Base-by-base conservation (phyloP, 2,329 filamentous ascomycete genomes). In the Phialophora tarda region DNA sequence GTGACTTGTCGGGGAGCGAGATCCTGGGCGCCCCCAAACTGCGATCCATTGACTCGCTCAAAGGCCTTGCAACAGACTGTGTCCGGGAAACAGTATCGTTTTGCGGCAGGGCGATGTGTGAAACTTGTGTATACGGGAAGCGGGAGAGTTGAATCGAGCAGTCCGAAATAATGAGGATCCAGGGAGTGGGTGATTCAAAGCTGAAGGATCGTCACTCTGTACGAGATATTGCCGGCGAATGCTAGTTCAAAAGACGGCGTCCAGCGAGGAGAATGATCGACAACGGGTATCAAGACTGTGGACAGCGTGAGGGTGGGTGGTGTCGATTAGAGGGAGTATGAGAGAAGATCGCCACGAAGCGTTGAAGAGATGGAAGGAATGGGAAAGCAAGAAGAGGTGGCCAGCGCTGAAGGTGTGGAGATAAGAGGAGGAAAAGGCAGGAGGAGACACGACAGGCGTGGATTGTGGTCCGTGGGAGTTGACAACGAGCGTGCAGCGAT, bases 1-100 rank as follows among this genome's bases (percentile, higher is more conserved):
- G 57, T 67, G 60, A 68, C 68, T 70, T 66, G 65, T 67, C 63
- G 54, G 63, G 60, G 44, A 59, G 44, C 30, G 50, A 54, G 62
- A 67, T 62, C 63, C 50, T 63, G 41, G 57, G 54, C 47, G 53
- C 24, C 53, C 53, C 62, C 59, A 54, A 41, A 32, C 44, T 53
- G 63, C 55, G 55, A 59, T 62, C 65, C 68, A 68, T 67, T 60
- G 64, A 61, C 59, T 53, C 48, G 59, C 59, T 26, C 41, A 50
- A 14, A 48, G 24, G 28, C 41, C 26, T 32, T 21, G 23, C 44
- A 48, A 14, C 41, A 59, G 8, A 5, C 17, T n/a, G 57, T 24
- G 21, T 50, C 26, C 38, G 8, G 38, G 38, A n/a, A 44, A 17
- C 17, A 44, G 17, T 1, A 44, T 17, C 7, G 38, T 44, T 44